phyloP scores from a whole-genome alignment of 805 yeast genomes.

The Barnettozyma pratensis region DNA sequence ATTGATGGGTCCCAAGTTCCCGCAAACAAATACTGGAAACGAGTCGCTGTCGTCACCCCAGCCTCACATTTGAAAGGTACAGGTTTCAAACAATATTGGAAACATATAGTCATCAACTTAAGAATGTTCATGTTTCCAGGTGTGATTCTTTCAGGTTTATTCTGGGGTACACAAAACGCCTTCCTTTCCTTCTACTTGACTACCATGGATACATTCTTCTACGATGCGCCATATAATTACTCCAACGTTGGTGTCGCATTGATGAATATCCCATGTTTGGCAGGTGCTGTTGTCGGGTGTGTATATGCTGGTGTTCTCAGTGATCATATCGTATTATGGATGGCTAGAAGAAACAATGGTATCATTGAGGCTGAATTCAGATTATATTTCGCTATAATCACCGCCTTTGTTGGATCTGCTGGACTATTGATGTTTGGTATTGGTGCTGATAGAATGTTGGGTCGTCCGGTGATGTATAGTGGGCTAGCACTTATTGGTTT shows the following conservation, averaged over 20 bases:
- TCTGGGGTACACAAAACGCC: conserved; percentile 81
- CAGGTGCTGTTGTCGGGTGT: conserved; percentile 66
- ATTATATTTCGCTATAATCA: conserved; percentile 49
- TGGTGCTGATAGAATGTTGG: conserved; percentile 52
- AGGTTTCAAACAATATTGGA: conserved; percentile 62
- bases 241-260: conserved; percentile 63
- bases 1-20: conserved; percentile 39
- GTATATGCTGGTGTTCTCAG: conserved; percentile 56
- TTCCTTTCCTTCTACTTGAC: conserved; percentile 71
- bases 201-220: conserved; percentile 63
- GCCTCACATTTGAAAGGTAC: conserved; percentile 56
- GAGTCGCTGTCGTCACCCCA: conserved; percentile 46
- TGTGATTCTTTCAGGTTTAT: conserved; percentile 57
- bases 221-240: conserved; percentile 62
- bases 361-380: conserved; percentile 62
- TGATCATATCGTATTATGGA: conserved; percentile 55
- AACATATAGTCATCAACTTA: conserved; percentile 43
- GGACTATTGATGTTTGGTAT: conserved; percentile 64
- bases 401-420: conserved; percentile 53
- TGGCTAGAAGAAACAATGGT: conserved; percentile 57
- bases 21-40: conserved; percentile 38
- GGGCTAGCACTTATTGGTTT: conserved; percentile 64
- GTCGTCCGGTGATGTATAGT: conserved; percentile 50
- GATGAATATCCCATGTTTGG: conserved; percentile 67
- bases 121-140: conserved; percentile 62